phyloP scores from a whole-genome alignment of 2,329 filamentous ascomycete genomes.

The Colletotrichum sp. region DNA sequence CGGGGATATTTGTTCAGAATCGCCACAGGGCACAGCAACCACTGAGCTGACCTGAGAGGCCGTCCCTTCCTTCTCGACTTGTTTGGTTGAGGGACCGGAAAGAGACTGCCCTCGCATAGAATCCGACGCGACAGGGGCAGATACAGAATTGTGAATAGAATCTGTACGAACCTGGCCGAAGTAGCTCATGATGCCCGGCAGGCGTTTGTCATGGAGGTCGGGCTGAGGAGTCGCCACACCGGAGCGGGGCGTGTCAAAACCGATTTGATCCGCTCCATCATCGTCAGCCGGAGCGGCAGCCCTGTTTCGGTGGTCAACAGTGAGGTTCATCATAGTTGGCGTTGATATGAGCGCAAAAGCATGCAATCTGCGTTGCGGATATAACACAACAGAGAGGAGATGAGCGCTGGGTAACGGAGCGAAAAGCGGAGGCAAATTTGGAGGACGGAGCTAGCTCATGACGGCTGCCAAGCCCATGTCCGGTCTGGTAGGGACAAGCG shows the following conservation, averaged over 20 bases:
- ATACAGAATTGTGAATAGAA: conserved; percentile 48
- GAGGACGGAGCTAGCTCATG: conserved; percentile 35
- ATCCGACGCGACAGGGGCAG: conserved; percentile 37
- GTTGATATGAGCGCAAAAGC: conserved; percentile 20
- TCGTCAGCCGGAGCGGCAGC: conserved; percentile 66
- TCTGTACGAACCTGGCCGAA: conserved; percentile 99
- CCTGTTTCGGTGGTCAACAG: conserved; percentile 61
- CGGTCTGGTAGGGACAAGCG: not conserved
- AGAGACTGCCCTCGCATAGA: conserved; percentile 4
- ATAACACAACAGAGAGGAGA: conserved; percentile 9
- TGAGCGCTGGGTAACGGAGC: conserved; percentile 5
- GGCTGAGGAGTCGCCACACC: conserved; percentile 93
- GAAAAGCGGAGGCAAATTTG: conserved; percentile 15
- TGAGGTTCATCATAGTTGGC: conserved; percentile 39
- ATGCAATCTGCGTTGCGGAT: not conserved
- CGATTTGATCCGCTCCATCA: conserved; percentile 77
- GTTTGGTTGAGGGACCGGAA: conserved; percentile 18
- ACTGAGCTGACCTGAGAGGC: conserved; percentile 18
- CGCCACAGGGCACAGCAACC: conserved; percentile 19
- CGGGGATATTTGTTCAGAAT: conserved; percentile 18
- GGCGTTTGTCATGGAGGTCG: conserved; percentile 91
- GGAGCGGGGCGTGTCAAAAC: conserved; percentile 86
- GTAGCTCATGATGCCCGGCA: conserved; percentile 96
- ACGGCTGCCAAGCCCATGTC: conserved; percentile 38
- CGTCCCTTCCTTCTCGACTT: conserved; percentile 12